These are phyloP conservation scores for Dipteronia sinensis DNA, from an alignment of 345 rosid species.

Conservation along the genomic window DNA sequence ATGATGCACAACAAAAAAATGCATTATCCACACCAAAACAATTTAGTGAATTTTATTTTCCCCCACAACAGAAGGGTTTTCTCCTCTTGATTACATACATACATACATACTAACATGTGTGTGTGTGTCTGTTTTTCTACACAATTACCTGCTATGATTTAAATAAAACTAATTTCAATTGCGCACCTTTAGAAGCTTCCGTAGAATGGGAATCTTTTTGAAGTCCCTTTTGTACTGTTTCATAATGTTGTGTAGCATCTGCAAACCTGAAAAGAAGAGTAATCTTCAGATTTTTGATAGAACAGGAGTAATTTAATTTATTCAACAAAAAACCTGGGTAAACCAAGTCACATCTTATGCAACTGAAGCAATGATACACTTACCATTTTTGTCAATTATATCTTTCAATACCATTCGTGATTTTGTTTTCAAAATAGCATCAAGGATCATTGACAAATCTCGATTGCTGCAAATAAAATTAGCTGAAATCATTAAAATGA, in stretches of 20 bases:
- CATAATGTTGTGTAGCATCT: constrained; percentile 96
- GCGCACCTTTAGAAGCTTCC: constrained; percentile 93
- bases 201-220: constrained; percentile 92
- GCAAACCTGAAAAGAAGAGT: constrained; percentile 64
- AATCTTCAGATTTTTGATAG: constrained; percentile 25
- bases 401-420: constrained; percentile 80
- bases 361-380: constrained; percentile 26
- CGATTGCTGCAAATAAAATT: constrained; percentile 74
- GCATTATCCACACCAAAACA: not conserved
- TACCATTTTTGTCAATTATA: constrained; percentile 91
- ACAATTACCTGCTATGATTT: not conserved
- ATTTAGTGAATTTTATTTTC: not conserved
- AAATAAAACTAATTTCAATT: not conserved
- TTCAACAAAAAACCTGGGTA: constrained; percentile 12
- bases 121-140: not conserved
- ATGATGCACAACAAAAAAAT: not conserved
- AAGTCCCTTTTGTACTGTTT: constrained; percentile 88
- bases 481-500: constrained; percentile 26
- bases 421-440: constrained; percentile 95
- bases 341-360: constrained; percentile 19
- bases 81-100: not conserved
- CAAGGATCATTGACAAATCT: constrained; percentile 98
- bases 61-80: not conserved
- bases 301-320: constrained; percentile 8
- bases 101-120: not conserved